Base-by-base conservation (phyloP, 179 eudicot genomes). In the Beta macrorhiza region DNA sequence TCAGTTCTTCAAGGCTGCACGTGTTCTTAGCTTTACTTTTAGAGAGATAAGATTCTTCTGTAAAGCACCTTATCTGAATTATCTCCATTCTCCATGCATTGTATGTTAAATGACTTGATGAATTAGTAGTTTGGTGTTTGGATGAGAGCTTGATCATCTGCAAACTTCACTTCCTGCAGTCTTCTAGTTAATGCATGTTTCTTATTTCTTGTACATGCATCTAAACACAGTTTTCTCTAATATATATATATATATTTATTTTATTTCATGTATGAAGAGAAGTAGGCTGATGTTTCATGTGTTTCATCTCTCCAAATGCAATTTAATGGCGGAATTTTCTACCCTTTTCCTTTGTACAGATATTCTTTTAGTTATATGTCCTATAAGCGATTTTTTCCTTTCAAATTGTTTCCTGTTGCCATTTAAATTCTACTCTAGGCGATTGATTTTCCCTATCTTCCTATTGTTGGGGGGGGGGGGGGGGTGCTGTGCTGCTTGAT, bases 21-120 rank as follows among this genome's bases (percentile, higher is more conserved):
- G 25, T 74, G 19, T 74, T 67, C 29, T 45, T 62, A 59, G 77
- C 45, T 79, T 62, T 63, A 62, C 59, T 15, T 79, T 52, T 44
- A 58, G 25, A 57, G 25, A 59, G 53, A 58, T 71, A 72, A 70
- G 58, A 44, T 67, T 45, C 37, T 29, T 68, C 2, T 7, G n/a
- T 67, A 8, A 16, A 22, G 22, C 6, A 32, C 51, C 57, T 19
- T 47, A 25, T 78, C 29, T 37, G 42, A 37, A 37, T 37, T 37
- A 37, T 37, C 42, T 37, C 42, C 42, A 37, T 37, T 37, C 2
- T 51, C 19, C 5, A 45, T 42, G 52, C 11, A 49, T 75, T 20
- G 5, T 10, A 59, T 5, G 29, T 20, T 52, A 47, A 77, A 49
- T 52, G 62, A 62, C 6, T 5, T 22, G 67, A 20, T 62, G 22